Evolutionary conservation across 202 grass and related monocot species (phyloP).

Genomic region (Panicum hallii): DNA sequence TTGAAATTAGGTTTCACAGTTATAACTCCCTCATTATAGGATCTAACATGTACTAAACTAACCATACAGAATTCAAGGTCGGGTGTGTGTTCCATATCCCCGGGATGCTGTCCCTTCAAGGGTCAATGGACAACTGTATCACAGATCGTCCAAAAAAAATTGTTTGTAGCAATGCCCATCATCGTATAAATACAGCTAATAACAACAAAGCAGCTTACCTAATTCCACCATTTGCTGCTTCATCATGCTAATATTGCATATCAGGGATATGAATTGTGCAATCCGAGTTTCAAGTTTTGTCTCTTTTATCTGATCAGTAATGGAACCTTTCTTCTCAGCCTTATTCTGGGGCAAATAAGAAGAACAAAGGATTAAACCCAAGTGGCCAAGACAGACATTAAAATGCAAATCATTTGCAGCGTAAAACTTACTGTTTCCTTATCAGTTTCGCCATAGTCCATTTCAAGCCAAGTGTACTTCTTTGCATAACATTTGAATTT

Average conservation of each 20-base stretch:
- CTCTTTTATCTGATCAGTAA: slow-evolving; percentile 61
- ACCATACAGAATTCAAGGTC: background rate
- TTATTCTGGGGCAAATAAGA: slow-evolving; percentile 47
- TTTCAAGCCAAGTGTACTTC: slow-evolving; percentile 89
- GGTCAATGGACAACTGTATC: background rate
- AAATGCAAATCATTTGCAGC: slow-evolving; percentile 31
- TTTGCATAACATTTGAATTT: slow-evolving; percentile 62
- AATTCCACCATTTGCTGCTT: slow-evolving; percentile 99
- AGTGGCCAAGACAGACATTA: slow-evolving; percentile 1
- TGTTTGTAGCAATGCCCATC: slow-evolving; percentile 8
- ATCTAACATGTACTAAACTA: background rate
- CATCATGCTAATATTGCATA: slow-evolving; percentile 98
- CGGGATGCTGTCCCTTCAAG: background rate
- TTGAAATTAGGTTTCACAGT: background rate
- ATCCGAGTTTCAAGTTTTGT: slow-evolving; percentile 86
- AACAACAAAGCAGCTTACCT: slow-evolving; percentile 61
- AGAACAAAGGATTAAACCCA: slow-evolving; percentile 42
- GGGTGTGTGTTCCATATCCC: background rate
- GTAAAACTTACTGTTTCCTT: slow-evolving; percentile 71
- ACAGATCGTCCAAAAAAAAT: background rate
- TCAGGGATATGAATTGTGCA: slow-evolving; percentile 85
- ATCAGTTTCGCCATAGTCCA: slow-evolving; percentile 79
- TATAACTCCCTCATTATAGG: slow-evolving; percentile 2
- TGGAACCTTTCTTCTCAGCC: slow-evolving; percentile 42
- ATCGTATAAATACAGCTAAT: slow-evolving; percentile 16